Base-by-base conservation (phyloP, 2,329 filamentous ascomycete species). In the Cryphonectria parasitica region DNA sequence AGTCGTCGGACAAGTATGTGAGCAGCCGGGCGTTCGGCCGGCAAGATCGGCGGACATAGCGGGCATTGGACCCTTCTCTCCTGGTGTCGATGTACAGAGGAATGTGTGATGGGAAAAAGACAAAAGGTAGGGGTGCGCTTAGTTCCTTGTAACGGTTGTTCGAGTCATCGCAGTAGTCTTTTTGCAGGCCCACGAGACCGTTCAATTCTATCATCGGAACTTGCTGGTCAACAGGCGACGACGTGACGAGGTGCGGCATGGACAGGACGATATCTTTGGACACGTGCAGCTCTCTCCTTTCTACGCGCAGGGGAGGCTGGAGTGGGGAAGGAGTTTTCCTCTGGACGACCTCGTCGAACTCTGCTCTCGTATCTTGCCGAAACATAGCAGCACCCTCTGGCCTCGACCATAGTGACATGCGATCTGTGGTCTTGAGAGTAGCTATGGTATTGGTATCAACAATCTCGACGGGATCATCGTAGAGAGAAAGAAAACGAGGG, bases 31-130 rank as follows among this genome's bases (percentile, higher is more conserved):
- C 89, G 77, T 98, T 99, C 1, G 96, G 93, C 72, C 89, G 90
- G 82, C 96, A 99, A 76, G 96, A 98, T 74, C 95, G 89, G 69
- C 96, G 90, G n/a, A 97, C 90, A 78, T 96, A 98, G 61, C 96
- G 92, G 70, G 96, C 90, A 49, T 90, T 84, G 5, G 93, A 97
- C 31, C 95, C 96, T 82, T 97, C 94, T 78, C 89, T 89, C 71
- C 96, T 88, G 13, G 95, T 96, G 80, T 98, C 96, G 77, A 99
- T 96, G 81, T 95, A 97, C 17, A 99, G 88, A 0, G 95, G 95
- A 11, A 98, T 88, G 71, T 91, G 87, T 0, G 94, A 93, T 77
- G 97, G 95, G 80, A 98, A 95, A 78, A 95, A 93, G 34, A 95
- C 92, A 75, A 94, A 94, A 0, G 92, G 92, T 1, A 90, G 81